A percentile compares a stretch with the other conserved stretches of the same genome.
These are phyloP conservation scores for Cryphonectria naterciae DNA, from an alignment of 2,329 filamentous ascomycete genomes.

Conservation along the genomic window DNA sequence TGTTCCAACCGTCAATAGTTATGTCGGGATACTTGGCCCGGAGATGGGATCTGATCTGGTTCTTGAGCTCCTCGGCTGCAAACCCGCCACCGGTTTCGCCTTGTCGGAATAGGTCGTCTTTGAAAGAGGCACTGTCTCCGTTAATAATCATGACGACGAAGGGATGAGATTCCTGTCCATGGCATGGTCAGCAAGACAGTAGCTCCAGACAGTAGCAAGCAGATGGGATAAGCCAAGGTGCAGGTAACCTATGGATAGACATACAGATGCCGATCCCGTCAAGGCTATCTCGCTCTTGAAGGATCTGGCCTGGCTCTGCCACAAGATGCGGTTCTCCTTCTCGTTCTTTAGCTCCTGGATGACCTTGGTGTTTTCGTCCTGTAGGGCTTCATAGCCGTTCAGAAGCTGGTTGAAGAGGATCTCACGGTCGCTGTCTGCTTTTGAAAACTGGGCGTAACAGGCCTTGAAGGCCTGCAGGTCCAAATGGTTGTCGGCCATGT, in stretches of 20 bases:
- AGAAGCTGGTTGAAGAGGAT: slow-evolving; percentile 24
- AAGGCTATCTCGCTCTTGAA: slow-evolving; percentile 23
- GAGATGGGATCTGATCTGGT: slow-evolving; percentile 34
- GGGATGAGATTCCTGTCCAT: slow-evolving; percentile 37
- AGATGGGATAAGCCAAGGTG: too few relatives aligned
- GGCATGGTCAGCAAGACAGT: background rate
- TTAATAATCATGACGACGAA: slow-evolving; percentile 43
- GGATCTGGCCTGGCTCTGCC: slow-evolving; percentile 25
- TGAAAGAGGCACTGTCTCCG: slow-evolving; percentile 42
- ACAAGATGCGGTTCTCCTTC: slow-evolving; percentile 25
- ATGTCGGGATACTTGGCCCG: slow-evolving; percentile 34
- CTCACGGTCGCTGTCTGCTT: slow-evolving; percentile 24
- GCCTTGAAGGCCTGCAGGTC: slow-evolving; percentile 26
- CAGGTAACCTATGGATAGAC: background rate
- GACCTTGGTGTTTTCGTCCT: slow-evolving; percentile 9
- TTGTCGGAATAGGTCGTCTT: slow-evolving; percentile 37
- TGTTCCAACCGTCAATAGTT: slow-evolving; percentile 38
- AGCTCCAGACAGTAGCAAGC: background rate
- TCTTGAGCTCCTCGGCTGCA: slow-evolving; percentile 38
- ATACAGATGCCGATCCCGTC: slow-evolving; percentile 21
- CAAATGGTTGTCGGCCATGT: slow-evolving; percentile 16
- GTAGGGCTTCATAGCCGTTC: slow-evolving; percentile 20
- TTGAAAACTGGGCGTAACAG: slow-evolving; percentile 24
- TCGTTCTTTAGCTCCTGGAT: slow-evolving; percentile 22
- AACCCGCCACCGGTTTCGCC: slow-evolving; percentile 40